A percentile compares a stretch with the other conserved stretches of the same genome.
Evolutionary conservation across 2,329 filamentous ascomycete species (phyloP).

Genomic region (Sclerotiophoma versabilis): DNA sequence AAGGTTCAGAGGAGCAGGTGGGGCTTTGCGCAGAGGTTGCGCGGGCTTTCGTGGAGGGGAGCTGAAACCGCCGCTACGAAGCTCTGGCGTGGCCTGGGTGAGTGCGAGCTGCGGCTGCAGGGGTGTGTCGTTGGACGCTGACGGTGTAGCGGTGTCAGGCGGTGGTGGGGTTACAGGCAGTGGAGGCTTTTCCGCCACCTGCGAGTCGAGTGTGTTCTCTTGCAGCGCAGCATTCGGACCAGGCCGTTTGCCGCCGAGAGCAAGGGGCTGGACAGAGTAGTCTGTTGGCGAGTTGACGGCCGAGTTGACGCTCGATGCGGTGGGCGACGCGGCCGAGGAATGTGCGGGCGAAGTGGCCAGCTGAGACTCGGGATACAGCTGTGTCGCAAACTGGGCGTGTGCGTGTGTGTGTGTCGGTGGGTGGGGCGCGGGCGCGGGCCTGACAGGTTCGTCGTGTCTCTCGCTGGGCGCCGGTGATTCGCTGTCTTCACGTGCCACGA

Average conservation of each 20-base stretch:
- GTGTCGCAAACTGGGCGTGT: conserved; percentile 4
- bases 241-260: conserved; percentile 29
- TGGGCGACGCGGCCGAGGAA: conserved; percentile 24
- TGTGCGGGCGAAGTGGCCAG: conserved; percentile 42
- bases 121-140: conserved; percentile 21
- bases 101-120: conserved; percentile 47
- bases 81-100: conserved; percentile 49
- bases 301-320: conserved; percentile 35
- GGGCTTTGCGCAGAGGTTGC: conserved; percentile 73
- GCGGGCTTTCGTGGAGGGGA: conserved; percentile 41
- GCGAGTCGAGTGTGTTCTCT: conserved; percentile 20
- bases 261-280: conserved; percentile 43
- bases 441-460: conserved; percentile 37
- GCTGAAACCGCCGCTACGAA: conserved; percentile 48
- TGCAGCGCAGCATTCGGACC: conserved; percentile 34
- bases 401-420: conserved; percentile 6
- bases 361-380: conserved; percentile 39
- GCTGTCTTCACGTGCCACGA: conserved; percentile 47
- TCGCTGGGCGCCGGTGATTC: conserved; percentile 48
- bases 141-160: background rate
- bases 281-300: conserved; percentile 43
- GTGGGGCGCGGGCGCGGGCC: conserved; percentile 17
- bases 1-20: conserved; percentile 84
- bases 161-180: conserved; percentile 21
- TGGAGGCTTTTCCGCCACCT: conserved; percentile 19